Conservation (phyloP, 1,284 basidiomycete genomes). For the Schizopora paradoxa region DNA sequence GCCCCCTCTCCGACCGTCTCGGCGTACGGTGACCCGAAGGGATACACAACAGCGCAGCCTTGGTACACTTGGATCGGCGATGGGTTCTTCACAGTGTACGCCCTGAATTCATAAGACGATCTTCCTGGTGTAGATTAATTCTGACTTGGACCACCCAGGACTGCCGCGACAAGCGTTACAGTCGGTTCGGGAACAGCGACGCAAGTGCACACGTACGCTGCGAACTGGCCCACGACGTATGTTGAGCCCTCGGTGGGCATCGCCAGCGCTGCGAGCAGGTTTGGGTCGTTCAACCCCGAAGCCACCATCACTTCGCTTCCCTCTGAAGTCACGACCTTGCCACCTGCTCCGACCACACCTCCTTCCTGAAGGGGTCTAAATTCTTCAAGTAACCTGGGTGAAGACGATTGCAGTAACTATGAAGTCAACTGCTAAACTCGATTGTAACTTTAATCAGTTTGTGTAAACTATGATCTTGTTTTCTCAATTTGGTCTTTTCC, state of each 20-base stretch:
- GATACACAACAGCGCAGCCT: background rate
- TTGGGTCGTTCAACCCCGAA: too few relatives aligned
- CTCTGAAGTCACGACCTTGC: too few relatives aligned
- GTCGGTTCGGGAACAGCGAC: constrained; percentile 1
- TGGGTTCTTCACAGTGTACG: constrained; percentile 2
- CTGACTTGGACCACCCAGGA: background rate
- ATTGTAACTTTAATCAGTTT: too few relatives aligned
- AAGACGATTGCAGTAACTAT: too few relatives aligned
- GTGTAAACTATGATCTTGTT: too few relatives aligned
- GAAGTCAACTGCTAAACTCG: too few relatives aligned
- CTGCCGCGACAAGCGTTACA: constrained; percentile 1
- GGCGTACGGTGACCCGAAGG: background rate
- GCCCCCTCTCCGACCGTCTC: background rate
- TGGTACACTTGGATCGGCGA: constrained; percentile 2
- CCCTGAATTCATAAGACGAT: too few relatives aligned
- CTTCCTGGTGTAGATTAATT: background rate
- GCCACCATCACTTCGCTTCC: too few relatives aligned
- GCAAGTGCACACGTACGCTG: background rate
- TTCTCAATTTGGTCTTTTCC: too few relatives aligned
- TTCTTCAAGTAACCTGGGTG: too few relatives aligned
- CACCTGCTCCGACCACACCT: too few relatives aligned
- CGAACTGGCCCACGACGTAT: constrained; percentile 3
- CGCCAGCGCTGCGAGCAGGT: background rate
- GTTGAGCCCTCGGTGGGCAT: background rate
- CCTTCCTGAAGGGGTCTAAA: too few relatives aligned